Evolutionary conservation across 177 flowering plant species (phyloP), one percentile per base, ranked within the genome.

Genomic region (Vitis hybrid): DNA sequence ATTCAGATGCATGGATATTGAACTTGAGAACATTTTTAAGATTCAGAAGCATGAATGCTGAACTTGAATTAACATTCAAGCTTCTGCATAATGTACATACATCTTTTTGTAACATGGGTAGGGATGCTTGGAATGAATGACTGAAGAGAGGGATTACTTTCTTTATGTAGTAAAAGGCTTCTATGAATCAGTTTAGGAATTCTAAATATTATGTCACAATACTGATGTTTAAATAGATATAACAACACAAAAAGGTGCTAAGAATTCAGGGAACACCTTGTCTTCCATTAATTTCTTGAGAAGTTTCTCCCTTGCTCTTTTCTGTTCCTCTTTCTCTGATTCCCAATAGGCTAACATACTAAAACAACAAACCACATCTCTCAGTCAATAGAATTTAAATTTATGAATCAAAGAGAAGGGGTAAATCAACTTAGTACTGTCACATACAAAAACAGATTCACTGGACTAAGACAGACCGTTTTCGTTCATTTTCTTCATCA

Each of bases 321-420:
- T 85, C 77, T 85, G 93, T 80, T 93, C 97, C 59, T 84, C 95
- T 74, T 89, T 91, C 76, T 87, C 94, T 57, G 91, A 90, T 82
- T 90, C 80, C 56, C 84, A 66, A 69, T 73, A 74, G 62, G 85
- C 85, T 60, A 89, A 10, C 54, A 78, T 73, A n/a, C 98, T 93
- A 82, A 32, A 58, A 65, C 14, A 64, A 59, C 26, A 70, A 34
- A 48, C 30, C 62, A 55, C 40, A 49, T 56, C 7, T 66, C 10
- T 15, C 55, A 66, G 15, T 23, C 56, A 52, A 12, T 34, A 68
- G 12, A 40, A 67, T 60, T 7, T 59, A 21, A 19, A 26, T 54
- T 57, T n/a, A 49, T 13, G 50, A 10, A 21, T 55, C 30, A 55
- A 52, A 70, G 60, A 40, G 17, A 10, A 32, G 19, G 60, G 48